Evolutionary conservation across 352 stramenopile genomes (phyloP), one percentile per base, ranked within the genome.

Genomic region (Phytophthora litchii): DNA sequence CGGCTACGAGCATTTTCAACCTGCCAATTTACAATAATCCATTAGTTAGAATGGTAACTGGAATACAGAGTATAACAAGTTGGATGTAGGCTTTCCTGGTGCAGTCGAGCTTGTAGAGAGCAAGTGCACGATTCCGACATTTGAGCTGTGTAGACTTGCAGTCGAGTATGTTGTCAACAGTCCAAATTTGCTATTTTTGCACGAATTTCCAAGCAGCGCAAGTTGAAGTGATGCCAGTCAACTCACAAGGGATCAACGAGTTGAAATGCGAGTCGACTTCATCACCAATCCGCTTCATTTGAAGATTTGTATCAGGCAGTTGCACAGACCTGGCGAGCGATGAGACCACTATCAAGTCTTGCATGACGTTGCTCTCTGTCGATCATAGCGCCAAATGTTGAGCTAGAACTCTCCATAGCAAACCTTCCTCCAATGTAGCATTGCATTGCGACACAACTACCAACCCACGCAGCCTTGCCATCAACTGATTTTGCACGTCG

Each of bases 1-100:
- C 64, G 76, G 12, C 65, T 68, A 5, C 80, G 76, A 2, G 72
- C 69, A 25, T 43, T 54, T 61, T 88, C 73, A 3, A 86, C 23
- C 78, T 88, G 23, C 9, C 19, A 4, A 36, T 1, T 14, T n/a
- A n/a, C n/a, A n/a, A n/a, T n/a, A n/a, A n/a, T n/a, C n/a, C n/a
- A n/a, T n/a, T n/a, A n/a, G n/a, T n/a, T n/a, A n/a, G n/a, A n/a
- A n/a, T n/a, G n/a, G n/a, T n/a, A n/a, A n/a, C n/a, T n/a, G n/a
- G n/a, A n/a, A n/a, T n/a, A n/a, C n/a, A n/a, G n/a, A n/a, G n/a
- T n/a, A n/a, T n/a, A n/a, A n/a, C n/a, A n/a, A n/a, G n/a, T 27
- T 27, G 5, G 23, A 42, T 3, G 0, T 21, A 19, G 11, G 2
- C 19, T 16, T 44, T 76, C 73, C 57, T 83, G 67, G n/a, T 83